Evolutionary conservation across 768 basidiomycete genomes (phyloP).

Genomic region (Trametes villosa): DNA sequence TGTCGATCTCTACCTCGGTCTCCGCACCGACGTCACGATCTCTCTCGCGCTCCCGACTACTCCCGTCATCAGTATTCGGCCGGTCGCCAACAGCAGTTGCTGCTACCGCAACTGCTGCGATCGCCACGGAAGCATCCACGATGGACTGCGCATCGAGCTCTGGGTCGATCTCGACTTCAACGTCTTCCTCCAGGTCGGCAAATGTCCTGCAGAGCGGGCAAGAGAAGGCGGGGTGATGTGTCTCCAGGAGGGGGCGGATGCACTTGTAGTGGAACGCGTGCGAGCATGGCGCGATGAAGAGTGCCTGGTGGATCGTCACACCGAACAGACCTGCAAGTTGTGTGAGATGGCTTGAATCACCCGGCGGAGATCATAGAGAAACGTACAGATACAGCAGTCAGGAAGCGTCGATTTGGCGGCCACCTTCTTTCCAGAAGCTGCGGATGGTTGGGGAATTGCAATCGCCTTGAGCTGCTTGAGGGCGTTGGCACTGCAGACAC

Average conservation of each 20-base stretch:
- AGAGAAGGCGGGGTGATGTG: conserved; percentile 92
- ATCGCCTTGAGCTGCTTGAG: conserved; percentile 83
- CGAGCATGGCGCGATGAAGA: conserved; percentile 97
- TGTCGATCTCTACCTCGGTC: conserved; percentile 38
- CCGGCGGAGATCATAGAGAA: neutral
- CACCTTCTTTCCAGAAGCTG: conserved; percentile 30
- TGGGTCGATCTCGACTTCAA: conserved; percentile 65
- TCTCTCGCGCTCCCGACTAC: conserved; percentile 24
- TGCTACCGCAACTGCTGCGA: conserved; percentile 19
- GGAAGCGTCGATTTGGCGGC: conserved; percentile 51
- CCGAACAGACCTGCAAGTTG: conserved; percentile 63
- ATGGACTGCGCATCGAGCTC: conserved; percentile 32
- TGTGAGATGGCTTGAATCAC: neutral
- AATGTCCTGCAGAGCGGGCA: conserved; percentile 96
- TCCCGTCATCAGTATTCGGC: conserved; percentile 26
- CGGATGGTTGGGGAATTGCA: conserved; percentile 44
- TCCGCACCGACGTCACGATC: conserved; percentile 34
- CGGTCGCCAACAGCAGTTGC: conserved; percentile 27
- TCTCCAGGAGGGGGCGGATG: conserved; percentile 85
- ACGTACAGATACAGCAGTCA: conserved; percentile 94
- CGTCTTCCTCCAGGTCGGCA: conserved; percentile 94
- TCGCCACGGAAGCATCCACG: conserved; percentile 17
- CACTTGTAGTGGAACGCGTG: conserved; percentile 98
- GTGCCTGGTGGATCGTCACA: conserved; percentile 91
- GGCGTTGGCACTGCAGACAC: conserved; percentile 58